These are phyloP conservation scores for Somion occarium DNA, from an alignment of 1,284 basidiomycete species.

Conservation along the genomic window DNA sequence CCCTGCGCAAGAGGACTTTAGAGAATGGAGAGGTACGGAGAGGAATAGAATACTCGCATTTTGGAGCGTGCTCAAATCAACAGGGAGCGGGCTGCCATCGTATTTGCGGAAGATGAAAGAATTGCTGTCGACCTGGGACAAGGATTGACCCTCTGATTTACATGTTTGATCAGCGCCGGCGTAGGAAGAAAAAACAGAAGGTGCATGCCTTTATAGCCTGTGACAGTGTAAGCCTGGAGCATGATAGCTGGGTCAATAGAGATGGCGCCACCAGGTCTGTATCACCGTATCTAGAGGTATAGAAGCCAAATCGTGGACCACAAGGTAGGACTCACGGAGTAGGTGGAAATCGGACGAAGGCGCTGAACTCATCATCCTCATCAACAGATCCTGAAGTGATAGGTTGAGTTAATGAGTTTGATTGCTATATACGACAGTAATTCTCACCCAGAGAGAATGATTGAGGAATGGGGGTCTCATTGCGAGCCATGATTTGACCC, in stretches of 20 bases:
- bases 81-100: neutral
- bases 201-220: constrained; percentile 1
- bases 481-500: constrained; percentile 6
- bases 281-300: neutral
- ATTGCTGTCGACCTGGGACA: constrained; percentile 7
- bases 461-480: constrained; percentile 7
- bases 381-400: constrained; percentile 5
- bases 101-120: constrained; percentile 8
- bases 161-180: neutral
- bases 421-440: neutral
- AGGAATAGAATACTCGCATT: neutral
- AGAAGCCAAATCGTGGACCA: neutral
- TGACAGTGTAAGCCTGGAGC: constrained; percentile 7
- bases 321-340: constrained; percentile 6
- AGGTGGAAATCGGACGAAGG: constrained; percentile 4
- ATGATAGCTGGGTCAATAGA: constrained; percentile 3
- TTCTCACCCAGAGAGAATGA: constrained; percentile 7
- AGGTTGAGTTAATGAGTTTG: neutral
- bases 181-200: neutral
- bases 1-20: neutral
- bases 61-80: neutral
- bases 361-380: constrained; percentile 6
- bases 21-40: neutral
- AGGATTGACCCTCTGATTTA: constrained; percentile 5
- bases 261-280: constrained; percentile 1